Evolutionary conservation across 2,329 filamentous ascomycete species (phyloP).

Genomic region (Pestalotiopsis sp.): DNA sequence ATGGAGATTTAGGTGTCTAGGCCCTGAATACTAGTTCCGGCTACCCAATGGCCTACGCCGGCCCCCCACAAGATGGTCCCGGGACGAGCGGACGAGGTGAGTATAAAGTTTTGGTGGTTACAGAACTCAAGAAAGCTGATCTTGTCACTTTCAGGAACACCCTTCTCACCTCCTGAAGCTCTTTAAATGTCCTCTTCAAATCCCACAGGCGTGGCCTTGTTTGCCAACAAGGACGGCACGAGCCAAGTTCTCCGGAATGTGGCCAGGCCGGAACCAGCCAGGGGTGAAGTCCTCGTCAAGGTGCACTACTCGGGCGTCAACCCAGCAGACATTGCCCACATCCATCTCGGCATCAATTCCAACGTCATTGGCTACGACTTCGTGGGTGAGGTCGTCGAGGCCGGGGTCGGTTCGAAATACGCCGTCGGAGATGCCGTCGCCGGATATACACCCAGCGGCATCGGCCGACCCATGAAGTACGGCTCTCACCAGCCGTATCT

Average conservation of each 20-base stretch:
- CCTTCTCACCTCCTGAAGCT: not conserved
- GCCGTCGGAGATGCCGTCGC: conserved; percentile 7
- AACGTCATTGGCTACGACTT: conserved; percentile 17
- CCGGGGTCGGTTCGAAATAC: not conserved
- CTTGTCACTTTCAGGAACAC: not conserved
- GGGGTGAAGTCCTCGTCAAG: conserved; percentile 13
- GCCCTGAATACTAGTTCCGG: not conserved
- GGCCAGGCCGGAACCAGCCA: not conserved
- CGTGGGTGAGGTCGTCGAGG: conserved; percentile 10
- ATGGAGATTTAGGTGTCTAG: not conserved
- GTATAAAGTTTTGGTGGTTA: not conserved
- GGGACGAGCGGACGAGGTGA: not conserved
- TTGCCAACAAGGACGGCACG: not conserved
- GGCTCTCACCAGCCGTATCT: conserved; percentile 13
- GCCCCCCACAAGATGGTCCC: not conserved
- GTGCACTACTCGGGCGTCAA: conserved; percentile 16
- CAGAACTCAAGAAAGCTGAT: not conserved
- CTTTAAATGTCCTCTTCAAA: not conserved
- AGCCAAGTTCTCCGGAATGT: not conserved
- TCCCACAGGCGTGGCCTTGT: not conserved
- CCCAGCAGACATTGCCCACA: conserved; percentile 15
- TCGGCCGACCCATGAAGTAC: conserved; percentile 2
- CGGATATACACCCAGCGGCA: conserved; percentile 7
- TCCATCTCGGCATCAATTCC: conserved; percentile 11
- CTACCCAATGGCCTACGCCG: not conserved